Evolutionary conservation across 2,329 filamentous ascomycete species (phyloP).

Genomic region (Arthrobotrys entomopaga): DNA sequence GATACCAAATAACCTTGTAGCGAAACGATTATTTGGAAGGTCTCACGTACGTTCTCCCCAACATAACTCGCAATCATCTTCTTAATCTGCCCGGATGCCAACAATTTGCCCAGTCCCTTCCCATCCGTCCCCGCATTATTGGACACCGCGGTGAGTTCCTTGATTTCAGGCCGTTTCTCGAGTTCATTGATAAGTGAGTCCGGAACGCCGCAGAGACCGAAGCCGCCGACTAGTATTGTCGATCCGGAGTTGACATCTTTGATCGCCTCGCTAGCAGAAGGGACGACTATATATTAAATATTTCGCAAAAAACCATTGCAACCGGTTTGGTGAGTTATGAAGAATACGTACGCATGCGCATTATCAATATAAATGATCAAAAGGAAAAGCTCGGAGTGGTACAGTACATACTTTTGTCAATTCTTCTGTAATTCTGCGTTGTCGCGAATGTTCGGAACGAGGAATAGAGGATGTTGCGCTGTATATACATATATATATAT

Average conservation of each 20-base stretch:
- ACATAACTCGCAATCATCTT: constrained; percentile 80
- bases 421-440: constrained; percentile 43
- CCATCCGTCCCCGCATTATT: constrained; percentile 81
- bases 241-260: constrained; percentile 76
- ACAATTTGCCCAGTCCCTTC: constrained; percentile 74
- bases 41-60: constrained; percentile 70
- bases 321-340: background rate
- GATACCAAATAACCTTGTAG: too few relatives aligned
- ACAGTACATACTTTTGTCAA: constrained; percentile 34
- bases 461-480: constrained; percentile 49
- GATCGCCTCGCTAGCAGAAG: constrained; percentile 74
- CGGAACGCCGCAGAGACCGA: constrained; percentile 82
- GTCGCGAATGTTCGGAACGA: constrained; percentile 51
- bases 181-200: constrained; percentile 79
- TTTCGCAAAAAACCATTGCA: constrained; percentile 9
- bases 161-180: constrained; percentile 61
- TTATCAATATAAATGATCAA: too few relatives aligned
- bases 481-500: background rate
- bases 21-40: background rate
- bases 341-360: too few relatives aligned
- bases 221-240: constrained; percentile 79
- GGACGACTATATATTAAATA: constrained; percentile 56
- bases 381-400: background rate
- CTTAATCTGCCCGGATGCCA: constrained; percentile 75
- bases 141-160: constrained; percentile 75